Conservation (phyloP, 148 eudicot species). For the Dianthus caryophyllus region DNA sequence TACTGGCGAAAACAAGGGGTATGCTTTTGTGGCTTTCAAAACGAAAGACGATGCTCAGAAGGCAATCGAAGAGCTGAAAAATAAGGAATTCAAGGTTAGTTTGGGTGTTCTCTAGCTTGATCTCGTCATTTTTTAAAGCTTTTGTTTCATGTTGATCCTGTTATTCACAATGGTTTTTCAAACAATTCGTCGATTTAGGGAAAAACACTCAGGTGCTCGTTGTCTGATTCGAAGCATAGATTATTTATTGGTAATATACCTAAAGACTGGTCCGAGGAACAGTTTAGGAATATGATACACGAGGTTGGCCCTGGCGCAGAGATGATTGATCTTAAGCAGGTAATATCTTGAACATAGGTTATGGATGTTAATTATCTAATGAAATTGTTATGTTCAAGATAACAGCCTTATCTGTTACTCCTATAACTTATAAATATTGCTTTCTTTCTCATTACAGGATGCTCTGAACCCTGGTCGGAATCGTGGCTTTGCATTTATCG, state of each 20-base stretch:
- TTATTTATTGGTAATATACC: conserved; percentile 93
- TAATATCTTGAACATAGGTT: conserved; percentile 10
- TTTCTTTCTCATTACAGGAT: conserved; percentile 47
- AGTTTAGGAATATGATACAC: conserved; percentile 69
- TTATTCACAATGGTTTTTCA: not conserved
- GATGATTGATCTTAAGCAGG: conserved; percentile 87
- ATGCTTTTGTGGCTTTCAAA: conserved; percentile 81
- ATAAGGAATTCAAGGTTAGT: conserved; percentile 82
- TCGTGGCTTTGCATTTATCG: conserved; percentile 95
- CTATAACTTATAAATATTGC: too few species aligned
- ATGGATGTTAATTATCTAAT: not conserved
- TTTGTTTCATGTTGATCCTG: conserved; percentile 1
- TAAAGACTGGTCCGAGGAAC: conserved; percentile 82
- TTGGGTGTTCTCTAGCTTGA: not conserved
- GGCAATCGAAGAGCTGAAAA: conserved; percentile 80
- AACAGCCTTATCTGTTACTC: not conserved
- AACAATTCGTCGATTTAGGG: conserved; percentile 47
- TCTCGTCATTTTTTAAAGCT: not conserved
- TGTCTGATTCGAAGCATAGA: conserved; percentile 80
- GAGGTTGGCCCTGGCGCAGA: conserved; percentile 92
- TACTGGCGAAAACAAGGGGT: conserved; percentile 89
- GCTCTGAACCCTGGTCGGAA: conserved; percentile 79
- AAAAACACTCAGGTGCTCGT: conserved; percentile 73
- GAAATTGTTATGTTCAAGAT: not conserved
- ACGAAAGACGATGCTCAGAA: conserved; percentile 71